Conservation (phyloP, 2,329 filamentous ascomycete genomes). For the Gnomoniopsis sp. region DNA sequence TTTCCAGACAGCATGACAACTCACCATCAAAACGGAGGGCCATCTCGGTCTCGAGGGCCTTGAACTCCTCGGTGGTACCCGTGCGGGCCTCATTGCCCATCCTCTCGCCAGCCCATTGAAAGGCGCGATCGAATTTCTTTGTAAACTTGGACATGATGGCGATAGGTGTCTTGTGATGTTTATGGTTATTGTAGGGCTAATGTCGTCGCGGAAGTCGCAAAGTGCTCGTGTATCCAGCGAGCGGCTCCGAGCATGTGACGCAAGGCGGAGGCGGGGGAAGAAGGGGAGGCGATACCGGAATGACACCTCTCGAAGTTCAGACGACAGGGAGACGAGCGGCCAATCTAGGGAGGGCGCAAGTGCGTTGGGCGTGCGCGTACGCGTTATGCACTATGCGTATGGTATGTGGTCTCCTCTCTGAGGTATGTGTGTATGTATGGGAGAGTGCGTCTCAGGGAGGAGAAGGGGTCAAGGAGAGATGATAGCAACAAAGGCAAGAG, state of each 20-base stretch:
- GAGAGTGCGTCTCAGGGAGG: neutral
- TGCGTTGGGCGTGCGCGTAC: neutral
- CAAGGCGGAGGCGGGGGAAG: neutral
- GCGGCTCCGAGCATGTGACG: neutral
- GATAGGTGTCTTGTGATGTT: neutral
- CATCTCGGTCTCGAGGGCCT: conserved; percentile 87
- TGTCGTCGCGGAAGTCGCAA: neutral
- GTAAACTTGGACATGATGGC: conserved; percentile 48
- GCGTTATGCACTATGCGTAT: neutral
- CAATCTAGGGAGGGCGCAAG: neutral
- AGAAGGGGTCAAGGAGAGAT: neutral
- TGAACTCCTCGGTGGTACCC: conserved; percentile 85
- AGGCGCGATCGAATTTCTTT: conserved; percentile 93
- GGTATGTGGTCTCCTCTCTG: too few relatives aligned
- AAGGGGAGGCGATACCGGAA: neutral
- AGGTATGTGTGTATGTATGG: too few relatives aligned
- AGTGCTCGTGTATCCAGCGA: conserved; percentile 1
- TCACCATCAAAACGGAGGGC: conserved; percentile 80
- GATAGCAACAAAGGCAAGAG: neutral
- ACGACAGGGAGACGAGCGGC: too few relatives aligned
- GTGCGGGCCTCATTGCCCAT: conserved; percentile 93
- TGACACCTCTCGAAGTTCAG: neutral
- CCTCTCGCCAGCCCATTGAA: conserved; percentile 96
- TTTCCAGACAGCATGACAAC: conserved; percentile 20
- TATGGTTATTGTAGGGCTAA: neutral